Evolutionary conservation across 306 rosid species (phyloP), one percentile per base, ranked within the genome.

Genomic region (Fragaria nilgerrensis): DNA sequence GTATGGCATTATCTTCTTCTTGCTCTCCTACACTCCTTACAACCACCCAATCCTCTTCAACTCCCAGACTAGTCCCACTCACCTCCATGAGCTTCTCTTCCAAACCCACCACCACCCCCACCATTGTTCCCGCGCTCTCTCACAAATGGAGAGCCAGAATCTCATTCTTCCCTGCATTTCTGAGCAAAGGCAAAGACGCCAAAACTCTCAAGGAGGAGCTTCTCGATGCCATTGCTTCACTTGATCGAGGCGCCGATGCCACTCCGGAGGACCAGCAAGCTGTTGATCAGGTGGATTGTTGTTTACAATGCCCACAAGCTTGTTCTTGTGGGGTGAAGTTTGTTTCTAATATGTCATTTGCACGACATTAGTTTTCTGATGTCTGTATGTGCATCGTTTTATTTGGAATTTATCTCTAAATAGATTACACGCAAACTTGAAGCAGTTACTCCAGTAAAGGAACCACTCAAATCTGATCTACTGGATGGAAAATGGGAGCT

Each of bases 401-500:
- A 48, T 76, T 52, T 78, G 77, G 67, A 82, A 79, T 79, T 87
- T 68, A 73, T 84, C 81, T 82, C 86, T 88, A 73, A 85, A 79
- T 86, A 94, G 98, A 86, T 94, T 85, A 87, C 96, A 55, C 86
- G 95, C 81, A 84, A 94, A 81, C 96, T 94, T 80, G 98, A 94
- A 88, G 96, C 90, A 85, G 92, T 80, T 78, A 94, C 74, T 80
- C 90, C 96, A 65, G 79, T 45, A 48, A 94, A 92, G 87, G 84
- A 87, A 56, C 96, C 98, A 1, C 89, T 94, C 49, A 94, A 92
- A 71, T 92, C 98, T 63, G 81, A 73, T 77, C 72, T 88, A 58
- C 90, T 94, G 9, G 84, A 90, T 66, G 98, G 98, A 52, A 94
- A 94, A 85, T 94, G 98, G 98, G 98, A 94, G 88, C 97, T 94